These are phyloP conservation scores for Agaricus blazei DNA, from an alignment of 768 basidiomycete genomes.

Conservation along the genomic window DNA sequence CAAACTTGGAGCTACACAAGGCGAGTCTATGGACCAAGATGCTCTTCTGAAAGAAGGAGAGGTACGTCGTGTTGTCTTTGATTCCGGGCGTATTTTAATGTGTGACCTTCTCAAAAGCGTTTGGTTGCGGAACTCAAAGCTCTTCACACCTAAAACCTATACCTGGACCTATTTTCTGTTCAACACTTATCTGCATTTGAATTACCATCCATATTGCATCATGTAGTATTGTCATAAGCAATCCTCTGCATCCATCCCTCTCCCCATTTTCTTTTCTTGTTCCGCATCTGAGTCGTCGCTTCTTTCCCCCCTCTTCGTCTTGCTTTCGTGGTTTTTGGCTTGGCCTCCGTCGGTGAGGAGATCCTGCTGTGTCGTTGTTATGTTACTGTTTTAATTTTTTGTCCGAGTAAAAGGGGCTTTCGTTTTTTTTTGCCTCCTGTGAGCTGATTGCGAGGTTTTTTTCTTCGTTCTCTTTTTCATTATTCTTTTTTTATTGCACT, in stretches of 20 bases:
- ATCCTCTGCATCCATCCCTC: slow-evolving; percentile 2
- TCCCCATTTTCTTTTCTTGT: neutral
- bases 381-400: neutral
- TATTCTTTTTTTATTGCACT: too few relatives aligned
- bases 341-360: neutral
- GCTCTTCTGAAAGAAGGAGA: slow-evolving; percentile 49
- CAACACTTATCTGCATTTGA: neutral
- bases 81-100: neutral
- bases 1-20: slow-evolving; percentile 42
- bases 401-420: slow-evolving; percentile 8
- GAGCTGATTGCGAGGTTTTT: slow-evolving; percentile 1
- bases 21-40: slow-evolving; percentile 39
- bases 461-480: neutral
- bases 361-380: slow-evolving; percentile 3
- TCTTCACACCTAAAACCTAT: slow-evolving; percentile 19
- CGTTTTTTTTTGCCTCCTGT: neutral
- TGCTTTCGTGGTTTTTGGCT: slow-evolving; percentile 9
- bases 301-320: neutral
- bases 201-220: slow-evolving; percentile 6
- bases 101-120: slow-evolving; percentile 31
- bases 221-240: slow-evolving; percentile 12
- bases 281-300: slow-evolving; percentile 5
- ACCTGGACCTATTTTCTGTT: neutral
- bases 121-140: slow-evolving; percentile 60
- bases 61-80: slow-evolving; percentile 29